A percentile compares a stretch with the other conserved stretches of the same genome.
Conservation (phyloP, 208 protist genomes). For the Acanthamoeba lenticulata region DNA sequence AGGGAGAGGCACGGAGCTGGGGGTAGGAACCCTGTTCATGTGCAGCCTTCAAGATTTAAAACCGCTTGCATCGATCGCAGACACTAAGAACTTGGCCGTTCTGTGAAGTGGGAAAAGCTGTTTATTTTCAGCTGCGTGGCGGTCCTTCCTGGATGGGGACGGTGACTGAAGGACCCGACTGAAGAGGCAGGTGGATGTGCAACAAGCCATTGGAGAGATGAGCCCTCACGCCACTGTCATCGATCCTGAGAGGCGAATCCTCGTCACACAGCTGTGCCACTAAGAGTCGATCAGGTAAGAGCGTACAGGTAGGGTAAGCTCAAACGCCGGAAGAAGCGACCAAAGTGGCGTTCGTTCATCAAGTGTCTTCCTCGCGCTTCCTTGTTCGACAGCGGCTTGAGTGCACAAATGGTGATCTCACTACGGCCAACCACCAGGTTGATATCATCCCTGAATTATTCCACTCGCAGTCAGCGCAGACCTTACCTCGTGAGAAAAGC, state of each 20-base stretch:
- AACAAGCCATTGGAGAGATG: neutral
- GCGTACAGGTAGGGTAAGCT: neutral
- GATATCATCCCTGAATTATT: neutral
- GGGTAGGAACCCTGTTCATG: too few species aligned
- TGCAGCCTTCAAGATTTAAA: too few species aligned
- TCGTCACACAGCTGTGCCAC: too few species aligned
- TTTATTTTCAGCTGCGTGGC: too few species aligned
- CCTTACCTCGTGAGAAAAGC: too few species aligned
- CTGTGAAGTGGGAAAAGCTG: too few species aligned
- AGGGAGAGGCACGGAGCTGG: too few species aligned
- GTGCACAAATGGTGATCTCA: neutral
- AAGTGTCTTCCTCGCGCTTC: neutral
- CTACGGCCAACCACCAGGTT: neutral
- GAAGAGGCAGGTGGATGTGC: neutral
- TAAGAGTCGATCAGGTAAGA: too few species aligned
- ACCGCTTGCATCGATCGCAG: too few species aligned
- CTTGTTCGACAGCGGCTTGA: neutral
- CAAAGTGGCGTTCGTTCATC: conserved; percentile 12
- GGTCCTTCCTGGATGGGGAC: neutral
- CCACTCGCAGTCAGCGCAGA: too few species aligned
- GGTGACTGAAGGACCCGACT: neutral
- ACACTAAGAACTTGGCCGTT: too few species aligned
- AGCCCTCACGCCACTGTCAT: neutral
- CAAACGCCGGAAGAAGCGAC: neutral
- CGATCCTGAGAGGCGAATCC: too few species aligned